Percentiles rank a stretch among this genome's conserved stretches.
Evolutionary conservation across 176 grass and related monocot genomes (phyloP).

Genomic region (Triticum timopheevii): DNA sequence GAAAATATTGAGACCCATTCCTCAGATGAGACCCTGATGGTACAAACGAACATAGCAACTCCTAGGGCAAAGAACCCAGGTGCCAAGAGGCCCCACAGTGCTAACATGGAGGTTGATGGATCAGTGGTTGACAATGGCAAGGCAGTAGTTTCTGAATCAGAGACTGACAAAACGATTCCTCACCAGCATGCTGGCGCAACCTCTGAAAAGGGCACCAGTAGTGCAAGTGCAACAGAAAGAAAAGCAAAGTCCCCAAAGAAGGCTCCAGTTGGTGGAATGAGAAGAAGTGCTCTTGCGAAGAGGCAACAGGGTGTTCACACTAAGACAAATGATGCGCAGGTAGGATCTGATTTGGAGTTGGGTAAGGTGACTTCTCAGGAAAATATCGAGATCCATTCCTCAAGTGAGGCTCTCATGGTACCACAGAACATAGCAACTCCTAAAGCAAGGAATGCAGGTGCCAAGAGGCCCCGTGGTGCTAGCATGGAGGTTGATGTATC

Average conservation of each 20-base stretch:
- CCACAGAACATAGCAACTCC: conserved; percentile 11
- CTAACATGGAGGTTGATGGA: conserved; percentile 28
- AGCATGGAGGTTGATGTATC: conserved; percentile 26
- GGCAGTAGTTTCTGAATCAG: conserved; percentile 17
- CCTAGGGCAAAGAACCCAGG: not conserved
- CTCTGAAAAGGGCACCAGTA: conserved; percentile 1
- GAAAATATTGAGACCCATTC: conserved; percentile 19
- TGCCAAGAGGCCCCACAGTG: not conserved
- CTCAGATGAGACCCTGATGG: conserved; percentile 18
- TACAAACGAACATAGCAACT: conserved; percentile 9
- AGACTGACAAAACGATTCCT: conserved; percentile 17
- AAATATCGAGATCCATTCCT: conserved; percentile 25
- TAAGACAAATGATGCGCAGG: not conserved
- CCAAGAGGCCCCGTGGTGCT: not conserved
- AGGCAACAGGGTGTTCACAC: conserved; percentile 3
- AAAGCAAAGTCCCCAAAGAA: conserved; percentile 21
- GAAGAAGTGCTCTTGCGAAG: conserved; percentile 10
- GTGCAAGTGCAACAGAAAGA: conserved; percentile 1
- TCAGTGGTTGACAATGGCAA: conserved; percentile 11
- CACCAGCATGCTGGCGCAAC: not conserved
- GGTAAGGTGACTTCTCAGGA: not conserved
- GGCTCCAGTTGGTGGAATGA: not conserved
- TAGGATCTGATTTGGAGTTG: not conserved
- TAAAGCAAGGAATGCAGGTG: not conserved
- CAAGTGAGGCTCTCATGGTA: conserved; percentile 7